Evolutionary conservation across 1,139 yeast species (phyloP).

Genomic region (Suhomyces anneliseae): DNA sequence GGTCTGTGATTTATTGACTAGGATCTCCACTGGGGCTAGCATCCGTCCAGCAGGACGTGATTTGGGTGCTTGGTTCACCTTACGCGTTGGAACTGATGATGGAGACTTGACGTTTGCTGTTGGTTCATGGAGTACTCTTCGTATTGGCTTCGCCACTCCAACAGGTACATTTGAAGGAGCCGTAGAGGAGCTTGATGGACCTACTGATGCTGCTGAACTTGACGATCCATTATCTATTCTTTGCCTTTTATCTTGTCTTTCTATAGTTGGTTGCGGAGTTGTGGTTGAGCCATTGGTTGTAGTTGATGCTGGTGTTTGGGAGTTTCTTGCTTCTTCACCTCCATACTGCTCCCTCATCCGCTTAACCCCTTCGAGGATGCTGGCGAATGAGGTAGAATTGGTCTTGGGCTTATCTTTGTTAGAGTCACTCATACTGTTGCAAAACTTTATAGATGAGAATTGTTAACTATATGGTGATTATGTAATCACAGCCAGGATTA

Average conservation of each 20-base stretch:
- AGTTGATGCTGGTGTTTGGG: not conserved
- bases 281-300: not conserved
- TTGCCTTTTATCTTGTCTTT: not conserved
- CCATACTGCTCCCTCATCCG: conserved; percentile 44
- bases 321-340: conserved; percentile 1
- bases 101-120: not conserved
- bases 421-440: not conserved
- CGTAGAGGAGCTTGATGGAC: not conserved
- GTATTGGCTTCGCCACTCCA: not conserved
- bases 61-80: not conserved
- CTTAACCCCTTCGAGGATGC: conserved; percentile 62
- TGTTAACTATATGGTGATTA: not conserved
- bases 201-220: not conserved
- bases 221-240: not conserved
- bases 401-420: conserved; percentile 3
- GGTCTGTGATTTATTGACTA: conserved; percentile 38
- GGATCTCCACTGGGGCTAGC: conserved; percentile 25
- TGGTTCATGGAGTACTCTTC: conserved; percentile 4
- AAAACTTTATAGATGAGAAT: not conserved
- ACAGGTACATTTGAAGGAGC: not conserved
- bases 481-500: not conserved
- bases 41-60: conserved; percentile 10
- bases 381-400: conserved; percentile 61
- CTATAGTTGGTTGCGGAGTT: not conserved
- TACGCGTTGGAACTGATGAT: not conserved